Conservation (phyloP, 2,329 filamentous ascomycete genomes). For the Botrytis deweyae region DNA sequence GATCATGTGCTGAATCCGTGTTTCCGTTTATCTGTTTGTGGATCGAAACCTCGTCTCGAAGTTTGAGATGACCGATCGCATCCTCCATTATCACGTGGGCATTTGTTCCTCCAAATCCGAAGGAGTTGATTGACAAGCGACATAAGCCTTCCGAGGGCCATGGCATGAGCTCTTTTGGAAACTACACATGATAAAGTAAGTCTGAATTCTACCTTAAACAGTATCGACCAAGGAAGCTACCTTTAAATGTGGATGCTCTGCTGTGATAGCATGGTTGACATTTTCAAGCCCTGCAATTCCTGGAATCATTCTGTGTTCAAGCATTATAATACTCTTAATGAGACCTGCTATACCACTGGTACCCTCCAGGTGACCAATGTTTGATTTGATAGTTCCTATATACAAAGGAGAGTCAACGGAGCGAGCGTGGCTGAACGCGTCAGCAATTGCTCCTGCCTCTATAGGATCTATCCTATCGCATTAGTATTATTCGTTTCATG, state of each 20-base stretch:
- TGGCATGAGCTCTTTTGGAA: slow-evolving; percentile 8
- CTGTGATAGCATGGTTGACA: slow-evolving; percentile 39
- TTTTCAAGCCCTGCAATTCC: slow-evolving; percentile 36
- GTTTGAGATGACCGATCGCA: slow-evolving; percentile 2
- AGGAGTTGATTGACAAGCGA: slow-evolving; percentile 31
- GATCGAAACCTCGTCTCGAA: background rate
- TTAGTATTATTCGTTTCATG: background rate
- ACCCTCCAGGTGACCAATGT: slow-evolving; percentile 35
- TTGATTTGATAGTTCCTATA: slow-evolving; percentile 34
- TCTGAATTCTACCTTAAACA: background rate
- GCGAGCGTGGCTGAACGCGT: slow-evolving; percentile 21
- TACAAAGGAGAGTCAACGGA: background rate
- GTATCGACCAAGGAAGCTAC: slow-evolving; percentile 23
- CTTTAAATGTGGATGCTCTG: slow-evolving; percentile 14
- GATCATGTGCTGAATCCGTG: too few relatives aligned
- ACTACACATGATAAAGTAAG: slow-evolving; percentile 33
- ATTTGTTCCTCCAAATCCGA: slow-evolving; percentile 35
- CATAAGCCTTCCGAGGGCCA: slow-evolving; percentile 21
- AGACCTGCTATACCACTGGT: slow-evolving; percentile 37
- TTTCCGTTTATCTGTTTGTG: background rate
- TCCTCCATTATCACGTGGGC: slow-evolving; percentile 26
- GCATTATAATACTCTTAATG: slow-evolving; percentile 33
- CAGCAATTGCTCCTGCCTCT: slow-evolving; percentile 7
- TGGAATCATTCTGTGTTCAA: slow-evolving; percentile 37
- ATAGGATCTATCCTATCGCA: background rate